Percentiles rank a stretch among this genome's conserved stretches.
phyloP scores from a whole-genome alignment of 805 yeast genomes.

The Monosporozyma aquatica region DNA sequence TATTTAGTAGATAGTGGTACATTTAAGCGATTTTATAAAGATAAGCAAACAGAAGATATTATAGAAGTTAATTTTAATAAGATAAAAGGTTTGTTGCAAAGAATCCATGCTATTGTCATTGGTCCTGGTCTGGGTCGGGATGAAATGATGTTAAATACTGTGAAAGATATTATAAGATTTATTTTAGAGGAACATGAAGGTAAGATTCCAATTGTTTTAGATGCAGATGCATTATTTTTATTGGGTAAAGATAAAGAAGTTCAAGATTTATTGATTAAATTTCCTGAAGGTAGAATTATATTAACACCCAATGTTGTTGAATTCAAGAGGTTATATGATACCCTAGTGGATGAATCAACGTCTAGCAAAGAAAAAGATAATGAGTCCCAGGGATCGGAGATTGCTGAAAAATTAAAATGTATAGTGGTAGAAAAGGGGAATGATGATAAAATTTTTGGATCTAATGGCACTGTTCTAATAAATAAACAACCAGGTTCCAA shows the following conservation, averaged over 20 bases:
- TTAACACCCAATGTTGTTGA: constrained; percentile 89
- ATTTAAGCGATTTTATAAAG: constrained; percentile 2
- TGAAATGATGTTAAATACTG: constrained; percentile 49
- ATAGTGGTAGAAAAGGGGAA: constrained; percentile 57
- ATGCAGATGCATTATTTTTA: constrained; percentile 81
- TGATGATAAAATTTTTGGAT: constrained; percentile 39
- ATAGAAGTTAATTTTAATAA: constrained; percentile 19
- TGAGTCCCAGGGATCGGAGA: constrained; percentile 24
- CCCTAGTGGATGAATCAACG: constrained; percentile 23
- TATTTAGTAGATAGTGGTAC: constrained; percentile 41
- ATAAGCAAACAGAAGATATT: constrained; percentile 27
- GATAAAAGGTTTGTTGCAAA: constrained; percentile 43
- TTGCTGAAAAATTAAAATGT: constrained; percentile 22
- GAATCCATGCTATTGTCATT: constrained; percentile 74
- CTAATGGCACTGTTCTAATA: constrained; percentile 24
- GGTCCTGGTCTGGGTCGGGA: constrained; percentile 97
- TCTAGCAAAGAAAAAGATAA: constrained; percentile 14
- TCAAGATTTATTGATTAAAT: constrained; percentile 34
- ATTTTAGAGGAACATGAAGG: constrained; percentile 41
- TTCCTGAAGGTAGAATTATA: constrained; percentile 50
- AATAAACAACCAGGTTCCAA: constrained; percentile 52
- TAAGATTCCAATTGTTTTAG: constrained; percentile 66
- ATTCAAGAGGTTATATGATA: constrained; percentile 56
- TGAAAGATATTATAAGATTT: constrained; percentile 43
- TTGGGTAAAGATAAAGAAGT: constrained; percentile 35